These are phyloP conservation scores for Castanea mollissima DNA, from an alignment of 306 rosid species.

Conservation along the genomic window DNA sequence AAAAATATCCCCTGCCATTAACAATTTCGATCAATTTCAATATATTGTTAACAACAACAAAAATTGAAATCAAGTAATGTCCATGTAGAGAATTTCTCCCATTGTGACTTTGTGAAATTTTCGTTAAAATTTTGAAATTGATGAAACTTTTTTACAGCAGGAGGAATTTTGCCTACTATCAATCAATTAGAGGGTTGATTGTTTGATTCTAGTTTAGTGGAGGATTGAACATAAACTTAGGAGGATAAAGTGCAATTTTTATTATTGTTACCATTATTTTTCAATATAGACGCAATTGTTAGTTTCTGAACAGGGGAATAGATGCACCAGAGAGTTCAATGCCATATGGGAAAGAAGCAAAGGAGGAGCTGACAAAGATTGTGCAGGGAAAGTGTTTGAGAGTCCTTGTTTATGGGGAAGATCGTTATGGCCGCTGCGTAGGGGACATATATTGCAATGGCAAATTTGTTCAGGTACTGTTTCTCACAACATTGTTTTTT, in stretches of 20 bases:
- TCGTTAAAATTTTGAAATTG: too few relatives aligned
- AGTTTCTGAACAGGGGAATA: slow-evolving; percentile 61
- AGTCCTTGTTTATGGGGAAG: slow-evolving; percentile 69
- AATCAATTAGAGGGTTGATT: slow-evolving; percentile 44
- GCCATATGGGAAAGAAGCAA: slow-evolving; percentile 89
- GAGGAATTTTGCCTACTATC: too few relatives aligned
- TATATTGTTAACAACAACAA: too few relatives aligned
- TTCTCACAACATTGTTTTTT: background rate
- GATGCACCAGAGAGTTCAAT: slow-evolving; percentile 85
- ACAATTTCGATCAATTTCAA: too few relatives aligned
- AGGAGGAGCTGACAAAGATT: slow-evolving; percentile 54
- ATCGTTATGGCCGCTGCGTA: slow-evolving; percentile 77
- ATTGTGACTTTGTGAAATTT: too few relatives aligned
- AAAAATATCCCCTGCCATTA: too few relatives aligned
- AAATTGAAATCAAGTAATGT: too few relatives aligned
- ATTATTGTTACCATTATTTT: too few relatives aligned
- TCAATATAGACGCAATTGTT: background rate
- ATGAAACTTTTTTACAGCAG: too few relatives aligned
- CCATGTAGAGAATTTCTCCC: too few relatives aligned
- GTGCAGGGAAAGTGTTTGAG: slow-evolving; percentile 71
- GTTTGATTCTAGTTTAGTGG: slow-evolving; percentile 52
- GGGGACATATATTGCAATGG: slow-evolving; percentile 75
- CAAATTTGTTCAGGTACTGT: slow-evolving; percentile 70
- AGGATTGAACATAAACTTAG: background rate
- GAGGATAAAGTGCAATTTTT: too few relatives aligned